Base-by-base conservation (phyloP, 768 basidiomycete genomes). In the Megacollybia marginata region DNA sequence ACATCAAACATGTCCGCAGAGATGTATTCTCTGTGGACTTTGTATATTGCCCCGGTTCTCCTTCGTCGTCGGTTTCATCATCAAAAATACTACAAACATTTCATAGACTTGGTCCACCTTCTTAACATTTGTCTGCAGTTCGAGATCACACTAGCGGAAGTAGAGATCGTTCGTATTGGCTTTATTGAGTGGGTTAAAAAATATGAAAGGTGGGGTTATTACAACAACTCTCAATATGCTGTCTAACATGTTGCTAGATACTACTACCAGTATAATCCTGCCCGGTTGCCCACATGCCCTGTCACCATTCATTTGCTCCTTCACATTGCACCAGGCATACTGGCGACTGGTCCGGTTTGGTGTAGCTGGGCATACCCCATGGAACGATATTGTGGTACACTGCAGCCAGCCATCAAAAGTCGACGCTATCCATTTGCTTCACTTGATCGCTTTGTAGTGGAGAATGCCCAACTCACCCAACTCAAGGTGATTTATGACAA, bases 161-260 rank as follows among this genome's bases (percentile, higher is more conserved):
- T 66, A 9, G 44, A 53, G 2, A 33, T 43, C 6, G 45, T 65
- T 1, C 45, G 59, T 2, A 9, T 2, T 20, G 65, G 62, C 2
- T 61, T 66, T 51, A 31, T 44, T 1, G 12, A 49, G 2, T 66
- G 65, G 65, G 63, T 65, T 1, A 13, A 49, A 20, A 33, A 58
- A 9, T 69, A 57, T 42, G 65, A 69, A 54, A 47, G 34, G 63
- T 67, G n/a, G n/a, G n/a, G n/a, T n/a, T n/a, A n/a, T n/a, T n/a
- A n/a, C n/a, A n/a, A 33, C 18, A n/a, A n/a, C n/a, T n/a, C n/a
- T n/a, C n/a, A n/a, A n/a, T n/a, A n/a, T n/a, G n/a, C n/a, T 32
- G 10, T 40, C 28, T 31, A 5, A 8, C 10, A 11, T 15, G 42
- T 53, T 5, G 32, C 33, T 35, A 61, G 59, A 11, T 45, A 44